Percentiles rank a stretch among this genome's conserved stretches.
Evolutionary conservation across 768 basidiomycete species (phyloP).

Genomic region (Daedalea quercina): DNA sequence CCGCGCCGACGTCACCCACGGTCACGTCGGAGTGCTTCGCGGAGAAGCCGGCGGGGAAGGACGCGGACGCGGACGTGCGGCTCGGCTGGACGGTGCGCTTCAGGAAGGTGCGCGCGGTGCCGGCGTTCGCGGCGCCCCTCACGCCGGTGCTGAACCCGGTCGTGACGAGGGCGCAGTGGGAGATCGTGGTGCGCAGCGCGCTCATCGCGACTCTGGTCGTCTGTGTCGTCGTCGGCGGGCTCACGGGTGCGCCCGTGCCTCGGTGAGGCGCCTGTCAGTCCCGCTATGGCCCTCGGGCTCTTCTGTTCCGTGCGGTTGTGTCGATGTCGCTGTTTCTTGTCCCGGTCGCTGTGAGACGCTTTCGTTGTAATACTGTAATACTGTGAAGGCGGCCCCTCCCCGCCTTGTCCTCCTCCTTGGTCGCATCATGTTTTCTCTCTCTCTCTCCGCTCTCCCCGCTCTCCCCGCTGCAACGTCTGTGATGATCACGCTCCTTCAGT

Average conservation of each 20-base stretch:
- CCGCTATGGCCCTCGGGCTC: neutral
- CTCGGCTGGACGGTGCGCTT: constrained; percentile 28
- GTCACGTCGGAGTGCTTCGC: neutral
- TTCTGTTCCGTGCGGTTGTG: neutral
- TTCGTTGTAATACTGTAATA: too few species aligned
- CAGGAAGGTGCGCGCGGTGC: constrained; percentile 46
- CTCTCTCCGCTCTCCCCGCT: too few species aligned
- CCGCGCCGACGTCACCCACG: neutral
- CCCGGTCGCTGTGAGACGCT: too few species aligned
- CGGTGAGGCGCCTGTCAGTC: neutral
- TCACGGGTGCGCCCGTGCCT: constrained; percentile 29
- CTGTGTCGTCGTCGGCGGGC: constrained; percentile 20
- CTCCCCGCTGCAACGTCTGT: too few species aligned
- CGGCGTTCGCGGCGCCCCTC: constrained; percentile 64
- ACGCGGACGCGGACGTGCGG: neutral
- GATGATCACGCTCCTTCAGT: too few species aligned
- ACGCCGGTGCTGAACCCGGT: constrained; percentile 64
- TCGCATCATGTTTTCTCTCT: too few species aligned
- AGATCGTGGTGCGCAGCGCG: constrained; percentile 64
- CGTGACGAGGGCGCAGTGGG: constrained; percentile 79
- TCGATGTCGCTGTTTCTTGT: neutral
- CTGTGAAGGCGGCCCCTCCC: too few species aligned
- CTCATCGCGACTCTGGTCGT: constrained; percentile 37
- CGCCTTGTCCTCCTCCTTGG: too few species aligned
- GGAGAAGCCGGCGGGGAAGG: constrained; percentile 1